A percentile compares a stretch with the other conserved stretches of the same genome.
Evolutionary conservation across 108 stramenopile species (phyloP).

Genomic region (Cyclotella choctawhatcheeana): DNA sequence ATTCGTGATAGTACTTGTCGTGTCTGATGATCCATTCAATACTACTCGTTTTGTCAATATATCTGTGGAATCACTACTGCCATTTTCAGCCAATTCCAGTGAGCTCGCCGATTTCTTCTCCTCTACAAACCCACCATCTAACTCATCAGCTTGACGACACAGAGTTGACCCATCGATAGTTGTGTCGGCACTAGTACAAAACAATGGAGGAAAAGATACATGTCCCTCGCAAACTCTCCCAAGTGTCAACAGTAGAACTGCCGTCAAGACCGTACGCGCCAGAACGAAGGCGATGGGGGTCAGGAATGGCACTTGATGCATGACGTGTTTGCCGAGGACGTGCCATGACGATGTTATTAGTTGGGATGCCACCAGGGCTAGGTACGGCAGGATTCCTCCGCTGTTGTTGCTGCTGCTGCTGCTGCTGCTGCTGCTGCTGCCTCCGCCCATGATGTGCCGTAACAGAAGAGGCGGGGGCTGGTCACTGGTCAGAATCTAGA

Average conservation of each 20-base stretch:
- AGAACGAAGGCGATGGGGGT: constrained; percentile 33
- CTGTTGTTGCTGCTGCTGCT: too few species aligned
- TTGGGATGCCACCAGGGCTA: constrained; percentile 30
- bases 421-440: too few species aligned
- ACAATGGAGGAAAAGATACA: constrained; percentile 32
- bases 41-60: not conserved
- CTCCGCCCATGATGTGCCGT: too few species aligned
- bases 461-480: too few species aligned
- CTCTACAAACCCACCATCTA: not conserved
- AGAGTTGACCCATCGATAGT: not conserved
- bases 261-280: constrained; percentile 16
- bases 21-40: too few species aligned
- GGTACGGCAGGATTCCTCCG: constrained; percentile 15
- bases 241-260: constrained; percentile 13
- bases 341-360: constrained; percentile 42
- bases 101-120: not conserved
- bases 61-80: not conserved
- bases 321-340: constrained; percentile 41
- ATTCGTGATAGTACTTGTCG: too few species aligned
- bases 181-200: too few species aligned
- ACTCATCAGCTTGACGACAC: not conserved
- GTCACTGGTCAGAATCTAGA: too few species aligned
- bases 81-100: not conserved
- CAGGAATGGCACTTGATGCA: constrained; percentile 31
- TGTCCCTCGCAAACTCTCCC: constrained; percentile 33